A percentile compares a stretch with the other conserved stretches of the same genome.
phyloP scores from a whole-genome alignment of 345 rosid species.

The Clarkia xantiana region DNA sequence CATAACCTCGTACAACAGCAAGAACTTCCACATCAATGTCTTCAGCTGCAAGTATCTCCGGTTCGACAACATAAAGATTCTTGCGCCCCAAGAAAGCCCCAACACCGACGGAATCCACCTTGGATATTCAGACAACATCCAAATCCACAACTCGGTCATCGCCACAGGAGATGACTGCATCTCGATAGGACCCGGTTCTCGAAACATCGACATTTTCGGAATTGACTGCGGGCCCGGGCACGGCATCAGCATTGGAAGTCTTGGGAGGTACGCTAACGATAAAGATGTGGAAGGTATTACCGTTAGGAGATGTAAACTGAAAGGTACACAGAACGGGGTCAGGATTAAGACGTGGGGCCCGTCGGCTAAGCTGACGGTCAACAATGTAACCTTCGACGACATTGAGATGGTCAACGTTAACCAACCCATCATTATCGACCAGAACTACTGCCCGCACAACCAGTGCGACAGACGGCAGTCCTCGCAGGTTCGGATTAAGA shows the following conservation, averaged over 20 bases:
- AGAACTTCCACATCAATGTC: slow-evolving; percentile 1
- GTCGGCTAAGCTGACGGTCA: not conserved
- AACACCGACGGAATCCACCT: slow-evolving; percentile 13
- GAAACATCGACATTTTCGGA: not conserved
- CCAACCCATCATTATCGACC: slow-evolving; percentile 8
- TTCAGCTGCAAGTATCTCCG: not conserved
- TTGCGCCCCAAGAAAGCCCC: slow-evolving; percentile 8
- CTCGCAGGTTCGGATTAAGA: no score
- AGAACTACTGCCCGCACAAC: slow-evolving; percentile 4
- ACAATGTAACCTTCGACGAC: slow-evolving; percentile 2
- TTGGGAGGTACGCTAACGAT: not conserved
- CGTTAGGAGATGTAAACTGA: not conserved
- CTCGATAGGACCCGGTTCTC: slow-evolving; percentile 1
- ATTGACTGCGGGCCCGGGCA: slow-evolving; percentile 6
- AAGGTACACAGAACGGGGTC: slow-evolving; percentile 4
- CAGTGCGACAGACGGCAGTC: no score
- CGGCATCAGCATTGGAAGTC: slow-evolving; percentile 10
- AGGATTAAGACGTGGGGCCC: slow-evolving; percentile 9
- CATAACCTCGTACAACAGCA: slow-evolving; percentile 8
- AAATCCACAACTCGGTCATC: not conserved
- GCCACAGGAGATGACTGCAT: slow-evolving; percentile 9
- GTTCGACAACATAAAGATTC: not conserved
- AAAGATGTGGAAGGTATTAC: slow-evolving; percentile 3
- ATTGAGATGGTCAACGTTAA: not conserved
- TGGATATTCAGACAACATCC: not conserved